Conservation (phyloP, 805 yeast species). For the Hermanozyma aechmeae region DNA sequence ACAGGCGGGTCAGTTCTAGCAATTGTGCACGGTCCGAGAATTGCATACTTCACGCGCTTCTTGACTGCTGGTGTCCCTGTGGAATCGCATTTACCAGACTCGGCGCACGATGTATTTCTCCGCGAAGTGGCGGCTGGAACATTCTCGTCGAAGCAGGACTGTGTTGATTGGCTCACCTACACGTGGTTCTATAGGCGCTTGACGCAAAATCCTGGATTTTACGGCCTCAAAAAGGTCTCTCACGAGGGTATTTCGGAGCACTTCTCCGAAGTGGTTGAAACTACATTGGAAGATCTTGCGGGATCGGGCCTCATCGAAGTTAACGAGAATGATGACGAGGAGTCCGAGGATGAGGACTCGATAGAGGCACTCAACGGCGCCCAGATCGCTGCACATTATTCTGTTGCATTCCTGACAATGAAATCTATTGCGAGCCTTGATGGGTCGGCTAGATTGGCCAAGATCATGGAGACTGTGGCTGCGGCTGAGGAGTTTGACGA, state of each 20-base stretch:
- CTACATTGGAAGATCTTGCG: slow-evolving; percentile 50
- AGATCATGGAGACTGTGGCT: slow-evolving; percentile 55
- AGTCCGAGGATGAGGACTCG: slow-evolving; percentile 24
- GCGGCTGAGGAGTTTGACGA: slow-evolving; percentile 65
- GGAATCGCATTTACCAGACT: slow-evolving; percentile 61
- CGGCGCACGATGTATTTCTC: slow-evolving; percentile 58
- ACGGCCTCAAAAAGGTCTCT: slow-evolving; percentile 62
- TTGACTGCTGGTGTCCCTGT: slow-evolving; percentile 69
- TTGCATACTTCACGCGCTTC: slow-evolving; percentile 62
- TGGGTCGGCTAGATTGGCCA: slow-evolving; percentile 47
- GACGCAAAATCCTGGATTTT: slow-evolving; percentile 77
- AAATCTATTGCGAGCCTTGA: slow-evolving; percentile 48
- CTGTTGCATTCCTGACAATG: slow-evolving; percentile 58
- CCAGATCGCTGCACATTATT: slow-evolving; percentile 66
- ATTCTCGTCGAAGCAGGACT: slow-evolving; percentile 65
- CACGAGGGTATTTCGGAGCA: slow-evolving; percentile 69
- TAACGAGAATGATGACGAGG: slow-evolving; percentile 30
- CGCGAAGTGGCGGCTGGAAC: slow-evolving; percentile 64
- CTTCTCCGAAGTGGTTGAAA: slow-evolving; percentile 77
- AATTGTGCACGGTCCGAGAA: slow-evolving; percentile 45
- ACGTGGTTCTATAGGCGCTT: slow-evolving; percentile 77
- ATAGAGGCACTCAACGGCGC: slow-evolving; percentile 62
- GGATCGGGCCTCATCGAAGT: slow-evolving; percentile 57
- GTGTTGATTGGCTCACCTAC: slow-evolving; percentile 84
- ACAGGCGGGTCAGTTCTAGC: no score